A percentile compares a stretch with the other conserved stretches of the same genome.
Evolutionary conservation across 345 rosid species (phyloP).

Genomic region (Hypericum androsaemum): DNA sequence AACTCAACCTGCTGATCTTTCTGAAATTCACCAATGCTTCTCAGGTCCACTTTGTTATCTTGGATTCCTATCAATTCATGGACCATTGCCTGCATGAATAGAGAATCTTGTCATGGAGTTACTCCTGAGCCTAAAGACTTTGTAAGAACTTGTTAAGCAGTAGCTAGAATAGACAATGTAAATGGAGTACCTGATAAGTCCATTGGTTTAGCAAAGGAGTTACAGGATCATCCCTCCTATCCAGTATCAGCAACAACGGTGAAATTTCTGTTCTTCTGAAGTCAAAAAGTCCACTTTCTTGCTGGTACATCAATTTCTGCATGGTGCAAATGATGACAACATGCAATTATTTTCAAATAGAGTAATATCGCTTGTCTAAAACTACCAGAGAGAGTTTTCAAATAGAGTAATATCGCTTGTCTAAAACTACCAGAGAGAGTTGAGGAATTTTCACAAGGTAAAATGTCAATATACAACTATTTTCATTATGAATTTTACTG

Average conservation of each 20-base stretch:
- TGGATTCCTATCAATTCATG: conserved; percentile 85
- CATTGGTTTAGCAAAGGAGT: conserved; percentile 93
- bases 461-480: no score
- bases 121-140: background rate
- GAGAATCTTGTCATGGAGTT: conserved; percentile 15
- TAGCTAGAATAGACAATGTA: conserved; percentile 10
- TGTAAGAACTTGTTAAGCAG: conserved; percentile 6
- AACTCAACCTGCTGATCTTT: conserved; percentile 78
- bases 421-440: background rate
- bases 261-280: conserved; percentile 89
- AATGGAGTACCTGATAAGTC: conserved; percentile 76
- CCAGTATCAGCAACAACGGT: conserved; percentile 71
- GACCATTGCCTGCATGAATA: conserved; percentile 74
- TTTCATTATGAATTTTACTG: no score
- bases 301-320: conserved; percentile 98
- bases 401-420: background rate
- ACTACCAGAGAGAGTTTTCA: background rate
- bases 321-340: conserved; percentile 12
- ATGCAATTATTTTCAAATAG: background rate
- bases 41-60: conserved; percentile 91
- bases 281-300: conserved; percentile 90
- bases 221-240: conserved; percentile 95
- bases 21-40: conserved; percentile 47
- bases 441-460: no score
- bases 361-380: background rate